Percentiles rank a stretch among this genome's conserved stretches.
These are phyloP conservation scores for Microdochium trichocladiopsis DNA, from an alignment of 2,329 filamentous ascomycete species.

Conservation along the genomic window DNA sequence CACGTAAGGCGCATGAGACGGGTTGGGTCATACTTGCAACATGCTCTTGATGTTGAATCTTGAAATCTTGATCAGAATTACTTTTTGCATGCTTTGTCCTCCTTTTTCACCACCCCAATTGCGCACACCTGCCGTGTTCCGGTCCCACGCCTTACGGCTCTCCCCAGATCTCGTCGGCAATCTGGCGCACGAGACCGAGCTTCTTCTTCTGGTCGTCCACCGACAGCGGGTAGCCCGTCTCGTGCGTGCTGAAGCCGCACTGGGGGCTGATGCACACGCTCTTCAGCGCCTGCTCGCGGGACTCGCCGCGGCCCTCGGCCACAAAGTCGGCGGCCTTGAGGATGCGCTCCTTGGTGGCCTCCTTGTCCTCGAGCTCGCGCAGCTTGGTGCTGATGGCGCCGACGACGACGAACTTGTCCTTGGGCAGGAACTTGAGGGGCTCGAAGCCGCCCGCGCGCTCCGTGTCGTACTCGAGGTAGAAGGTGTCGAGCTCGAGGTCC, in stretches of 20 bases:
- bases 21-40: too few relatives aligned
- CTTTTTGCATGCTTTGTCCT: too few relatives aligned
- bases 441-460: slow-evolving; percentile 59
- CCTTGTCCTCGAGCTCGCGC: slow-evolving; percentile 53
- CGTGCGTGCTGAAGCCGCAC: slow-evolving; percentile 69
- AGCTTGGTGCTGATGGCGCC: slow-evolving; percentile 60
- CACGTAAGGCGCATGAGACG: too few relatives aligned
- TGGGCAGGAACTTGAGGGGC: slow-evolving; percentile 53
- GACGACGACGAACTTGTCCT: slow-evolving; percentile 55
- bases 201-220: slow-evolving; percentile 69
- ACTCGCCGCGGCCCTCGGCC: slow-evolving; percentile 59
- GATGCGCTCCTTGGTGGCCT: slow-evolving; percentile 54
- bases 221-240: slow-evolving; percentile 62
- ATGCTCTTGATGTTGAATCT: too few relatives aligned
- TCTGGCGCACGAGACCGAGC: slow-evolving; percentile 60
- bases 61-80: too few relatives aligned
- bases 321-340: slow-evolving; percentile 59
- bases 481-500: slow-evolving; percentile 56
- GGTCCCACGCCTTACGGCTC: slow-evolving; percentile 22
- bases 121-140: too few relatives aligned
- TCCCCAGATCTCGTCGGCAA: slow-evolving; percentile 68
- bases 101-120: too few relatives aligned
- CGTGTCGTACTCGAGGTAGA: slow-evolving; percentile 65
- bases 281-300: slow-evolving; percentile 59
- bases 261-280: slow-evolving; percentile 64